Evolutionary conservation across 2,329 filamentous ascomycete species (phyloP), one percentile per base, ranked within the genome.

Genomic region (Cercospora berteroae): DNA sequence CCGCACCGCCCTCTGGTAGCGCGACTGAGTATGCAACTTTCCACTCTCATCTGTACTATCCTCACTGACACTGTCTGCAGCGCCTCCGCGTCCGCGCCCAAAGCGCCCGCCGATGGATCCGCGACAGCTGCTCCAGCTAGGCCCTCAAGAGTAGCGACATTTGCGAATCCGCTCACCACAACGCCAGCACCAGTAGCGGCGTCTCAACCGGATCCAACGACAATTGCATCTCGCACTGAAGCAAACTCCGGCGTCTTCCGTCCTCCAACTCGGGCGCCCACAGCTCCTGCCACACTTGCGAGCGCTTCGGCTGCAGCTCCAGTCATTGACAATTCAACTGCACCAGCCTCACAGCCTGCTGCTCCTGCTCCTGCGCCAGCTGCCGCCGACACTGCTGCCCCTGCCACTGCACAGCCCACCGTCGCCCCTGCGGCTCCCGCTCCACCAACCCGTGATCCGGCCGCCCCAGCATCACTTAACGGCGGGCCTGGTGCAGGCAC

Each of bases 121-220:
- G 65, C 52, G 33, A 25, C 59, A 63, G 65, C 65, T 67, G 33
- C 63, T 25, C 55, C 63, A 64, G 63, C 55, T 44, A 50, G 56
- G 52, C 33, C 39, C 33, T 31, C 52, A 10, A 36, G 56, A 50
- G 63, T 59, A 33, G 55, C 55, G n/a, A 50, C 56, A 29, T 63
- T 63, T 56, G 61, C 61, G 31, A 36, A 27, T 56, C 61, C 48
- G 29, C 20, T 29, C 18, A 25, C 48, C 27, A 31, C 44, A 12
- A 48, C 48, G 25, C 18, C 61, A 57, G 48, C n/a, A 31, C 50
- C 48, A 44, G 20, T 50, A 27, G 61, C 52, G 2, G 52, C 52
- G 25, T 25, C 52, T 57, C 52, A 56, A n/a, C 10, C n/a, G 16
- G 58, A 60, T n/a, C 44, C 60, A 29, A 63, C 60, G 5, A 63